Conservation (phyloP, 169 alveolate genomes). For the Plasmodium cynomolgi region DNA sequence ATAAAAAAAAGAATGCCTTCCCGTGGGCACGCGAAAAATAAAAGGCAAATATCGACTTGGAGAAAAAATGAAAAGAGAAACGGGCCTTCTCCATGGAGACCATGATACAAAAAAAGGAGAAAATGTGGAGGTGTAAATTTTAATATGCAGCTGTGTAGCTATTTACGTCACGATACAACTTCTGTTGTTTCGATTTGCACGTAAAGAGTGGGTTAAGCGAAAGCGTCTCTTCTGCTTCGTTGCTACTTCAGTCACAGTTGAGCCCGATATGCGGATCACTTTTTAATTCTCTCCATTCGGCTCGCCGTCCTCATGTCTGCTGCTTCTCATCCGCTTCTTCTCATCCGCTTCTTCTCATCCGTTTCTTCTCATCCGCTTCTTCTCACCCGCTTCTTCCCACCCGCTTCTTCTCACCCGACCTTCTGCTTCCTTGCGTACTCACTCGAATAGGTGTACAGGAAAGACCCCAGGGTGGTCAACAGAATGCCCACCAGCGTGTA, state of each 20-base stretch:
- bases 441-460: conserved; percentile 37
- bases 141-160: not conserved
- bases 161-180: not conserved
- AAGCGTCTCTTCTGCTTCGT: not conserved
- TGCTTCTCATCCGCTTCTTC: not conserved
- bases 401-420: not conserved
- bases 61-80: not conserved
- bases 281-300: not conserved
- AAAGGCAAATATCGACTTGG: not conserved
- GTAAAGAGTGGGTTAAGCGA: not conserved
- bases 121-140: not conserved
- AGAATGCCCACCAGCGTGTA: conserved; percentile 30
- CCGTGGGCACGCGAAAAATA: not conserved
- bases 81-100: not conserved
- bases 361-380: not conserved
- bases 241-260: not conserved
- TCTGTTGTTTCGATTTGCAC: not conserved
- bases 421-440: conserved; percentile 39
- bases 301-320: not conserved
- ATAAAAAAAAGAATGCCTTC: not conserved
- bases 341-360: not conserved
- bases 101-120: not conserved
- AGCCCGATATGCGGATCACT: not conserved
- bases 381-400: not conserved
- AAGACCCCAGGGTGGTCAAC: conserved; percentile 53